phyloP scores from a whole-genome alignment of 2,329 filamentous ascomycete species.

The Penicillium griseofulvum region DNA sequence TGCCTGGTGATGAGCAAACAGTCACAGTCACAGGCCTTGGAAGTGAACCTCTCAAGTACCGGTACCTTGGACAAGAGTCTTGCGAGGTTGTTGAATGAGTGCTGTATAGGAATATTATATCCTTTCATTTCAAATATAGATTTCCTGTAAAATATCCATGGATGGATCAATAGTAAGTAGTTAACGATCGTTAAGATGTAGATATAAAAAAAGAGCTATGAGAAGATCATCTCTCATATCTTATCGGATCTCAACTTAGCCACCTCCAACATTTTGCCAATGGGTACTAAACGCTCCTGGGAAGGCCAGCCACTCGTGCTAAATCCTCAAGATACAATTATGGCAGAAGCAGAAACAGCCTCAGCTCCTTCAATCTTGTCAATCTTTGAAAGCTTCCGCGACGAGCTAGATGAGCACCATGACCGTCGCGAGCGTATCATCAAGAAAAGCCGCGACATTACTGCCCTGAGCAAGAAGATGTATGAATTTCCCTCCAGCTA shows the following conservation, averaged over 20 bases:
- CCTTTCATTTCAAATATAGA: too few relatives aligned
- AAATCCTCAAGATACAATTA: constrained; percentile 10
- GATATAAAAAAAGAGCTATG: background rate
- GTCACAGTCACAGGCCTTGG: constrained; percentile 28
- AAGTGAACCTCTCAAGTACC: constrained; percentile 24
- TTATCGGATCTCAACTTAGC: constrained; percentile 10
- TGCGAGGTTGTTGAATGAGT: constrained; percentile 5
- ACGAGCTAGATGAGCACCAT: constrained; percentile 90
- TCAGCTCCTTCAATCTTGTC: constrained; percentile 49
- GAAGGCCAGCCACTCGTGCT: constrained; percentile 32
- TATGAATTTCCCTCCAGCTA: constrained; percentile 43
- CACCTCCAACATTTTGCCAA: constrained; percentile 17
- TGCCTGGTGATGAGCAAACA: constrained; percentile 57
- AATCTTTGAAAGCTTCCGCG: constrained; percentile 83
- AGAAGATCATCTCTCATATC: constrained; percentile 1
- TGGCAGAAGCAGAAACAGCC: constrained; percentile 14
- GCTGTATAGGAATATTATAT: too few relatives aligned
- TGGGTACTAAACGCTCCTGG: constrained; percentile 41
- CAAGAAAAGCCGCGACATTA: constrained; percentile 89
- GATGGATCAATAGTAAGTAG: too few relatives aligned
- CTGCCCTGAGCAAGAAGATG: constrained; percentile 96
- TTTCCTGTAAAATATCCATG: too few relatives aligned
- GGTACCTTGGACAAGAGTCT: constrained; percentile 27
- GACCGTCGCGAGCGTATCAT: constrained; percentile 86
- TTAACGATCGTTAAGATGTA: too few relatives aligned